Evolutionary conservation across 176 grass and related monocot genomes (phyloP).

Genomic region (Ensete ventricosum): DNA sequence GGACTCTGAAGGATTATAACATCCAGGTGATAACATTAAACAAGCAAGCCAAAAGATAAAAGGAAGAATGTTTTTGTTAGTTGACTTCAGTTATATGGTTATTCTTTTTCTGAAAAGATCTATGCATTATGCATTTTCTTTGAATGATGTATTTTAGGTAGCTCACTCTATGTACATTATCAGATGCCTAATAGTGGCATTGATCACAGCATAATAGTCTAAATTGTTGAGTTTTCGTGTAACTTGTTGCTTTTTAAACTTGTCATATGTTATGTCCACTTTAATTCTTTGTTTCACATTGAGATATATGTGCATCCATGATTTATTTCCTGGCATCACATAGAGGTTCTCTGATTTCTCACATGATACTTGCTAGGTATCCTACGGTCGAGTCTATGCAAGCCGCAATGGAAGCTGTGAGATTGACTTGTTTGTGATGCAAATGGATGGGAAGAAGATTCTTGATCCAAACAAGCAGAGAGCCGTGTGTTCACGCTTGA

Average conservation of each 20-base stretch:
- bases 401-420: slow-evolving; percentile 49
- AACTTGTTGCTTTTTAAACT: background rate
- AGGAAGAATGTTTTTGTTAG: no score
- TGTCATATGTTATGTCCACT: background rate
- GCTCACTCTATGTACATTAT: no score
- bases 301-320: background rate
- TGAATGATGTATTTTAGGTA: no score
- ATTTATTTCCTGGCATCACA: slow-evolving; percentile 2
- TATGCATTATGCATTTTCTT: background rate
- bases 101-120: background rate
- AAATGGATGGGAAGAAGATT: slow-evolving; percentile 64
- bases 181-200: no score
- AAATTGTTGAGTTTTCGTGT: background rate
- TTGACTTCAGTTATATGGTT: background rate
- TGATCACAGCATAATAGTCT: background rate
- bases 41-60: no score
- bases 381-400: slow-evolving; percentile 68
- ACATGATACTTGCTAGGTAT: slow-evolving; percentile 21
- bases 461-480: slow-evolving; percentile 46
- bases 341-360: no score
- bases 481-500: slow-evolving; percentile 35
- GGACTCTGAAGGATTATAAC: slow-evolving; percentile 70
- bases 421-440: slow-evolving; percentile 67
- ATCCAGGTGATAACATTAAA: slow-evolving; percentile 50
- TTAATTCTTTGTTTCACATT: background rate